Evolutionary conservation across 192 early-diverging fungal species (phyloP).

Genomic region (Umbelopsis vinacea): DNA sequence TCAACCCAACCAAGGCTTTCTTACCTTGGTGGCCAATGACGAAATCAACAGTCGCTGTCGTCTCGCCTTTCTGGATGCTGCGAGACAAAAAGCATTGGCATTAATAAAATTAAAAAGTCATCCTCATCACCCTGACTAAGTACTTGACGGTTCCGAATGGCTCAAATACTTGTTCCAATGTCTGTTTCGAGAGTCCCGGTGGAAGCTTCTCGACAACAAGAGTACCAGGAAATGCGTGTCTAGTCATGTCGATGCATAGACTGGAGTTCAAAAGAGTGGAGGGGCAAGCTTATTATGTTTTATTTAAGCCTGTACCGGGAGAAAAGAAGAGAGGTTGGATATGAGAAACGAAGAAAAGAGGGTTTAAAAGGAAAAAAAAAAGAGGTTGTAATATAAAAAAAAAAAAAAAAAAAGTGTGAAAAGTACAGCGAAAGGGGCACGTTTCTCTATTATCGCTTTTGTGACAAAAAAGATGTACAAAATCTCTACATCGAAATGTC

Average conservation of each 20-base stretch:
- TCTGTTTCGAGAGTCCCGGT: background rate
- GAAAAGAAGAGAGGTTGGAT: conserved; percentile 1
- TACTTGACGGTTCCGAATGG: conserved; percentile 8
- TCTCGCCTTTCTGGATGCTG: background rate
- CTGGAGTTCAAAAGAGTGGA: background rate
- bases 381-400: no score
- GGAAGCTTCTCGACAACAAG: background rate
- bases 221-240: background rate
- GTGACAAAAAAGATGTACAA: conserved; percentile 11
- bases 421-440: conserved; percentile 5
- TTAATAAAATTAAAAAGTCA: no score
- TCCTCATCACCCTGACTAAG: no score
- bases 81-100: no score
- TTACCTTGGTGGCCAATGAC: conserved; percentile 11
- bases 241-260: background rate
- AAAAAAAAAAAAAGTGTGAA: no score
- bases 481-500: background rate
- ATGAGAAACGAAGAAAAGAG: background rate
- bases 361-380: background rate
- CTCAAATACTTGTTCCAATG: background rate
- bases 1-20: background rate
- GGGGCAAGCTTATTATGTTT: background rate
- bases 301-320: background rate
- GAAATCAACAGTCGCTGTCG: background rate
- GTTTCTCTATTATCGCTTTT: background rate